Base-by-base conservation (phyloP, 1,284 basidiomycete species). In the Leccinum griseonigrum region DNA sequence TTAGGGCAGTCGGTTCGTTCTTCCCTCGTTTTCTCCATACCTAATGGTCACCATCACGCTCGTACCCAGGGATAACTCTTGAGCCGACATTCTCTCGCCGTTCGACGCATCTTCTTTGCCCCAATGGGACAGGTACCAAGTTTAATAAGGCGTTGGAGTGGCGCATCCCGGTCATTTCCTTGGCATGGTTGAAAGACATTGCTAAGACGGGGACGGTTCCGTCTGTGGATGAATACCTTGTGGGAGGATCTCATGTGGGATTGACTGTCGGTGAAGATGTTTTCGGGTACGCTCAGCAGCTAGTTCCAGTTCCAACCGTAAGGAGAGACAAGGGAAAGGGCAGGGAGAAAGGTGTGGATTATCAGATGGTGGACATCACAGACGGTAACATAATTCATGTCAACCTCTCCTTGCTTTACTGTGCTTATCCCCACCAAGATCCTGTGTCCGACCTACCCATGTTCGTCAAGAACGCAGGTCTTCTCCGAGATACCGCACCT, bases 81-180 rank as follows among this genome's bases (percentile, higher is more conserved):
- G 80, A 84, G 6, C 76, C 81, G 0, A 79, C 76, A 13, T 91
- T 92, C 69, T 87, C 85, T 3, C 79, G 81, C 14, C 79, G 78
- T 6, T 81, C 85, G 1, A 92, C 91, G 0, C 88, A 92, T 67
- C 78, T 93, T 2, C 75, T 93, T 4, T 93, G 91, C 71, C 88
- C 90, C 0, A 81, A 85, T 6, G 82, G 80, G 1, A 76, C 70
- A 0, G 91, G 91, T 11, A 75, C 79, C 14, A 94, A 94, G 69
- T 90, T 82, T 57, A 81, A 84, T 16, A 91, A 87, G 69, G 91
- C 91, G 3, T 66, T 72, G 50, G 84, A 90, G 67, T 92, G 91
- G 91, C 77, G 77, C 4, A 82, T 87, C 6, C 83, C 85, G 0
- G 81, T 90, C 14, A 78, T 91, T 13, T 79, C 80, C 53, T 77